Percentiles rank a stretch among this genome's conserved stretches.
Evolutionary conservation across 371 early-diverging fungal species (phyloP).

Genomic region (Sporodiniella umbellata): DNA sequence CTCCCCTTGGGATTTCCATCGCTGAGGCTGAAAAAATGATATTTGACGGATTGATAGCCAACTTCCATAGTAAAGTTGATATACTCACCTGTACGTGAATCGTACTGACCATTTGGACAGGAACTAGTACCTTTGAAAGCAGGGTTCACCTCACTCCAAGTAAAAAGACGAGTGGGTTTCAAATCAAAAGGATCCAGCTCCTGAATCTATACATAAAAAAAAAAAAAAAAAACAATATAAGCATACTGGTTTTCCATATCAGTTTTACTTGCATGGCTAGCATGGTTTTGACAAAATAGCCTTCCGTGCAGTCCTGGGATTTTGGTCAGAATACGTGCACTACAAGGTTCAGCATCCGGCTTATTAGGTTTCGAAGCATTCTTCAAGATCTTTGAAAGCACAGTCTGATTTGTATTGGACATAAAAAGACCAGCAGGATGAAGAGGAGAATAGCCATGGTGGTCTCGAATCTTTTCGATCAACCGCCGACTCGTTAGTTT

Average conservation of each 20-base stretch:
- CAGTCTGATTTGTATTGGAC: slow-evolving; percentile 66
- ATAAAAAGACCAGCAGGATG: slow-evolving; percentile 66
- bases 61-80: slow-evolving; percentile 74
- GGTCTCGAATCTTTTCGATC: slow-evolving; percentile 60
- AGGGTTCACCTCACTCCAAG: slow-evolving; percentile 67
- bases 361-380: slow-evolving; percentile 44
- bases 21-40: slow-evolving; percentile 63
- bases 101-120: slow-evolving; percentile 68
- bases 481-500: slow-evolving; percentile 57
- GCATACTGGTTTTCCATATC: neutral
- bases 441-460: slow-evolving; percentile 64
- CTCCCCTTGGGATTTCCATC: slow-evolving; percentile 62
- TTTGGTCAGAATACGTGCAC: slow-evolving; percentile 43
- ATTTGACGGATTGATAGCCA: slow-evolving; percentile 61
- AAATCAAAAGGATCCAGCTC: slow-evolving; percentile 75
- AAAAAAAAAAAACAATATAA: slow-evolving; percentile 4
- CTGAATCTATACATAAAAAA: slow-evolving; percentile 50
- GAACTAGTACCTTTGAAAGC: slow-evolving; percentile 68
- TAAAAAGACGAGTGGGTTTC: slow-evolving; percentile 61
- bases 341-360: slow-evolving; percentile 58
- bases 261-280: slow-evolving; percentile 49
- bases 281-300: slow-evolving; percentile 56
- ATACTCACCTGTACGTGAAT: slow-evolving; percentile 66
- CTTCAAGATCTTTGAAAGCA: slow-evolving; percentile 56
- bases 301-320: slow-evolving; percentile 59